Percentiles rank a stretch among this genome's conserved stretches.
phyloP scores from a whole-genome alignment of 805 yeast genomes.

The Ogataea ganodermae region DNA sequence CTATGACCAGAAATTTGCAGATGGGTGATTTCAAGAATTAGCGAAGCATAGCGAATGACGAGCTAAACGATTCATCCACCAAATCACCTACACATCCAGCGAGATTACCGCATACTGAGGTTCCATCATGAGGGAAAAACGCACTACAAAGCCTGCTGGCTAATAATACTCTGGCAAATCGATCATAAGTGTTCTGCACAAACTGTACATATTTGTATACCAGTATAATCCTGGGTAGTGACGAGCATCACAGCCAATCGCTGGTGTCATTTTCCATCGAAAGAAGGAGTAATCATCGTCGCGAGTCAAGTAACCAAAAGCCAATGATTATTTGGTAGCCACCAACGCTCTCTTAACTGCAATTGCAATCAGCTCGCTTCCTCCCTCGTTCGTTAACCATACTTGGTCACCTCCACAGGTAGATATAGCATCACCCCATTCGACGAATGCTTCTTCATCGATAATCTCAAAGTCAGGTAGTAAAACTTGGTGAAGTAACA shows the following conservation, averaged over 20 bases:
- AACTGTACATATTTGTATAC: conserved; percentile 6
- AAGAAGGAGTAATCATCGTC: no score
- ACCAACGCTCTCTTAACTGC: no score
- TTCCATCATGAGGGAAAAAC: no score
- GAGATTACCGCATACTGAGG: no score
- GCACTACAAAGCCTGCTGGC: no score
- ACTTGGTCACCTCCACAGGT: conserved; percentile 28
- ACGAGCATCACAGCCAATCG: no score
- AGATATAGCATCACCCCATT: conserved; percentile 18
- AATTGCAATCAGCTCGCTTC: no score
- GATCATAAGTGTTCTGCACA: neutral
- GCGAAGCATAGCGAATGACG: neutral
- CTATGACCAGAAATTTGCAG: conserved; percentile 94
- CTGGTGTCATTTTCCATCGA: no score
- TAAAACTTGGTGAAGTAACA: conserved; percentile 25
- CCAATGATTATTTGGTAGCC: no score
- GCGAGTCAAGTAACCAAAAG: no score
- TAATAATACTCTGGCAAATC: neutral
- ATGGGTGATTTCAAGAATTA: conserved; percentile 66
- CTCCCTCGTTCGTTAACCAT: conserved; percentile 12
- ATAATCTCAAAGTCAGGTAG: conserved; percentile 17
- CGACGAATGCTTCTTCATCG: conserved; percentile 21
- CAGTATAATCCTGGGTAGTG: neutral
- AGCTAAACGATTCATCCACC: neutral
- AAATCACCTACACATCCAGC: neutral